phyloP scores from a whole-genome alignment of 2,329 filamentous ascomycete genomes.

The Nemania bipapillata region DNA sequence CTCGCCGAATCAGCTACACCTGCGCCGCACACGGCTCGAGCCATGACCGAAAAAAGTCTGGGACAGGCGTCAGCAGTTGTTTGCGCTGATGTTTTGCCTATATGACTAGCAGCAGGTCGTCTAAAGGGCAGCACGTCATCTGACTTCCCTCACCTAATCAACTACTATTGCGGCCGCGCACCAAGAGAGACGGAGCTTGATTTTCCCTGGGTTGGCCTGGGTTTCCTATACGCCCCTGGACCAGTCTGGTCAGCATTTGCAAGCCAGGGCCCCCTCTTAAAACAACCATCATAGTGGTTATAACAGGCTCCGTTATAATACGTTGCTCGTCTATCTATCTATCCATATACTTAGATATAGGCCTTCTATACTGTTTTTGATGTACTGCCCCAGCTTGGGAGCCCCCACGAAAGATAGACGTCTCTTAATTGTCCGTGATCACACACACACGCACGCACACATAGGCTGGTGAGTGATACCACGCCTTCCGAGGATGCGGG shows the following conservation, averaged over 20 bases:
- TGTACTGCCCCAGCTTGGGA: conserved; percentile 15
- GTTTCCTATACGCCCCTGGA: conserved; percentile 17
- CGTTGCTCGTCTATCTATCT: not conserved
- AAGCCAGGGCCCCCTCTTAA: conserved; percentile 19
- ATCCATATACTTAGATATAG: not conserved
- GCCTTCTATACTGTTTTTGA: not conserved
- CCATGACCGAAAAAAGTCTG: conserved; percentile 34
- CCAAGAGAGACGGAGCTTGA: conserved; percentile 31
- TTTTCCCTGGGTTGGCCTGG: conserved; percentile 10
- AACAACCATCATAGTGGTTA: not conserved
- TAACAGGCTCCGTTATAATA: conserved; percentile 18
- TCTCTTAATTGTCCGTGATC: conserved; percentile 19
- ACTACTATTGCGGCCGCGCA: conserved; percentile 32
- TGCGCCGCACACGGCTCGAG: conserved; percentile 29
- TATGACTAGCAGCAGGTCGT: conserved; percentile 33
- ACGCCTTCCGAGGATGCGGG: conserved; percentile 10
- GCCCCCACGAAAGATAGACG: conserved; percentile 33
- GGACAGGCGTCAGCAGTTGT: conserved; percentile 37
- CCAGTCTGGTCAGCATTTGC: conserved; percentile 22
- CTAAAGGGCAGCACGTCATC: conserved; percentile 32
- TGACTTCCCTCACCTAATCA: conserved; percentile 37
- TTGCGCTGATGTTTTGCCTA: conserved; percentile 40
- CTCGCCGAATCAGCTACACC: conserved; percentile 32
- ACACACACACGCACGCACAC: too few relatives aligned
- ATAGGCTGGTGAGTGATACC: conserved; percentile 18